Base-by-base conservation (phyloP, 306 rosid species). In the Cyamopsis tetragonoloba region DNA sequence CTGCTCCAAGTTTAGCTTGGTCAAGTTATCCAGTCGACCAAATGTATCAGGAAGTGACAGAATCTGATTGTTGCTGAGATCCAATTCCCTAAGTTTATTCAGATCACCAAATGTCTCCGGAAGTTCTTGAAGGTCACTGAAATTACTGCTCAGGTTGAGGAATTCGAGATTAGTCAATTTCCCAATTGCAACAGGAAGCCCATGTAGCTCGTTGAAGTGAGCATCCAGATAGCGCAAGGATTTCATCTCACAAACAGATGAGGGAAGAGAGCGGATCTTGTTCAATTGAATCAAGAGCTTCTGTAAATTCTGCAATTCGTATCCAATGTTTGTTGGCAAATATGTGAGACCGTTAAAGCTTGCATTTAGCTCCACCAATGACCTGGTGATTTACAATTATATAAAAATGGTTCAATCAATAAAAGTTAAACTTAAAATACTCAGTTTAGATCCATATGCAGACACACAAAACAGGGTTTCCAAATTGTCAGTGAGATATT, bases 311-410 rank as follows among this genome's bases (percentile, higher is more conserved):
- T 23, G 78, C 69, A 95, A 62, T 61, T 88, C 95, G 35, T 35
- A 76, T 68, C 99, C 99, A 31, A 95, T 83, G 87, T 95, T 88
- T 46, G 99, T 95, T 62, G 99, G 99, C 91, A 95, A 82, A 86
- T 90, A 95, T n/a, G 86, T 12, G 22, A 95, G 81, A 70, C 69
- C 35, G 80, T 90, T 95, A 85, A 85, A 95, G 85, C 97, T 85
- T 46, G 73, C 96, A 78, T 95, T 92, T 72, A 95, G 76, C 89
- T 86, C 97, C 81, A 90, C 97, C 88, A 95, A 74, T 47, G 97
- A 90, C 86, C 99, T 95, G 79, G 48, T 49, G 62, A 78, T 70
- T 73, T 27, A 67, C n/a, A n/a, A n/a, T n/a, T n/a, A 73, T 34
- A 71, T n/a, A 28, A 30, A 23, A 22, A 41, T 47, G 51, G 35